These are phyloP conservation scores for Solanum habrochaites DNA, from an alignment of 257 asterid species.

Conservation along the genomic window DNA sequence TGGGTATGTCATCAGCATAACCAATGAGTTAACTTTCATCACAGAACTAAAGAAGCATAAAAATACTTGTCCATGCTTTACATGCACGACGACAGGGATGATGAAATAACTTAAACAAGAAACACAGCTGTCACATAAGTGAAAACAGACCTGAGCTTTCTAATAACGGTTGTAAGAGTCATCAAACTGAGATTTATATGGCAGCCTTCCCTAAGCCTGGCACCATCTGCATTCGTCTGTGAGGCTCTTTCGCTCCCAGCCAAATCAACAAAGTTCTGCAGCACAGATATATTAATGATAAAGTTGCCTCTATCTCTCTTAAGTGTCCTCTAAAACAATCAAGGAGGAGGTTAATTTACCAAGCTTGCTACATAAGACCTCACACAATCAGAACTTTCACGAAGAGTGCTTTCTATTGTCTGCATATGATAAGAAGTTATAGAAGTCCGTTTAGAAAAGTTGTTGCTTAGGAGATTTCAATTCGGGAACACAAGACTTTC, in stretches of 20 bases:
- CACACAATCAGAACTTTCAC: slow-evolving; percentile 82
- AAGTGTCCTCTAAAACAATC: background rate
- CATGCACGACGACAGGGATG: background rate
- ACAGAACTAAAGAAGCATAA: background rate
- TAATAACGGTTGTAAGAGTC: slow-evolving; percentile 90
- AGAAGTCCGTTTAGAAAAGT: background rate
- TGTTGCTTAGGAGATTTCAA: background rate
- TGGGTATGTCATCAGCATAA: background rate
- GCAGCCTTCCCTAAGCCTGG: slow-evolving; percentile 94
- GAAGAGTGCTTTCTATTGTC: slow-evolving; percentile 86
- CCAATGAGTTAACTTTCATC: background rate
- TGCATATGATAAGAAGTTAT: slow-evolving; percentile 27
- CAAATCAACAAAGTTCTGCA: slow-evolving; percentile 88
- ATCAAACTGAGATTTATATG: slow-evolving; percentile 93
- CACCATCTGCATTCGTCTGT: slow-evolving; percentile 92
- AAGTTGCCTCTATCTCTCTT: background rate
- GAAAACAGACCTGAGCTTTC: slow-evolving; percentile 65
- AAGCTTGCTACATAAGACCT: slow-evolving; percentile 89
- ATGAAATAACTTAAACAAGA: background rate
- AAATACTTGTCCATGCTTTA: background rate
- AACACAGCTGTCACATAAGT: background rate
- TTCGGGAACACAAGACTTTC: background rate
- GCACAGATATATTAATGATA: background rate
- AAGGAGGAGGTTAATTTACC: slow-evolving; percentile 30
- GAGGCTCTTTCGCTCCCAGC: slow-evolving; percentile 97